These are phyloP conservation scores for Aphanomyces stellatus DNA, from an alignment of 352 stramenopile genomes.

Conservation along the genomic window DNA sequence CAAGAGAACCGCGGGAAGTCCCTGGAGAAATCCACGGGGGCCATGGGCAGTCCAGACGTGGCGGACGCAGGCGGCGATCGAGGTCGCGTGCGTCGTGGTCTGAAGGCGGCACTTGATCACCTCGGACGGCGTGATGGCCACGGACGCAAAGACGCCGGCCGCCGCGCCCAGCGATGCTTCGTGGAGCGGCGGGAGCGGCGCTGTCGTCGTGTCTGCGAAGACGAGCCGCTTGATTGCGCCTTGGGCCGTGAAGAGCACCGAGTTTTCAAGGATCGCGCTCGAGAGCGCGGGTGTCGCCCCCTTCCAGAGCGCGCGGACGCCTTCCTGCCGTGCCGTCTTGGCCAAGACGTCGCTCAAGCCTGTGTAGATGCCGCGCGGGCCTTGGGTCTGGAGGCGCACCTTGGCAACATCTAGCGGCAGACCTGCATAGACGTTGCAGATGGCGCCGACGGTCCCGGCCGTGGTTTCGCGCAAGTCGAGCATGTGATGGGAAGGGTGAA, in stretches of 20 bases:
- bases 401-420: conserved; percentile 84
- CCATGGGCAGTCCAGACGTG: conserved; percentile 57
- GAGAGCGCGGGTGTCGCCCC: conserved; percentile 73
- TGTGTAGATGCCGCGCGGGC: conserved; percentile 51
- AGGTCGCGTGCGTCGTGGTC: conserved; percentile 59
- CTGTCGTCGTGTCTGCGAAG: conserved; percentile 40
- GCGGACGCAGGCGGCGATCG: conserved; percentile 43
- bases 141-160: conserved; percentile 74
- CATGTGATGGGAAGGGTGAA: neutral
- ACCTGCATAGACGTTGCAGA: conserved; percentile 74
- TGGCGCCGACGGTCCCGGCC: conserved; percentile 57
- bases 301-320: conserved; percentile 67
- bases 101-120: conserved; percentile 82
- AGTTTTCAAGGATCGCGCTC: conserved; percentile 85
- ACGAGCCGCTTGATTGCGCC: conserved; percentile 61
- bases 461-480: conserved; percentile 37
- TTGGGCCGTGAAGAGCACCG: conserved; percentile 83
- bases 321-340: conserved; percentile 64
- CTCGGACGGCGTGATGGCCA: conserved; percentile 75
- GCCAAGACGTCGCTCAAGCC: conserved; percentile 52
- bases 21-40: conserved; percentile 51
- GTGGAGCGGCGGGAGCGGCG: conserved; percentile 64
- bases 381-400: conserved; percentile 74
- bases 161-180: conserved; percentile 74
- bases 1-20: conserved; percentile 69